phyloP scores from a whole-genome alignment of 306 rosid genomes.

The Prunus mume region DNA sequence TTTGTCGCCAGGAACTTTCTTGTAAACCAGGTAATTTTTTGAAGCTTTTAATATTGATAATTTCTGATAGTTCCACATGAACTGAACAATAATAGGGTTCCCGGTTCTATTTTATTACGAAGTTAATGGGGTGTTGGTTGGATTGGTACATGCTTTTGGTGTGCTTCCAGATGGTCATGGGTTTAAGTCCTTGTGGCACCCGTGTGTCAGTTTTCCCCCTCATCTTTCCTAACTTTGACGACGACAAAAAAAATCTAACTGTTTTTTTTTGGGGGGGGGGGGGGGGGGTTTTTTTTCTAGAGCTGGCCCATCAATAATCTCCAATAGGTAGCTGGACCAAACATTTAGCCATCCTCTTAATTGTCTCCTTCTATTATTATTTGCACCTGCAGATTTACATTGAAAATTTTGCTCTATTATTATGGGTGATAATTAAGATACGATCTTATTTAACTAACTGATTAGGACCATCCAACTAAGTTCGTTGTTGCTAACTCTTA shows the following conservation, averaged over 20 bases:
- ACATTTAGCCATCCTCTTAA: not conserved
- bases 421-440: not conserved
- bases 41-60: not conserved
- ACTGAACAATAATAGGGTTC: too few species aligned
- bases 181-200: rapidly evolving
- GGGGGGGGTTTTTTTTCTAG: not conserved
- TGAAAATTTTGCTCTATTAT: not conserved
- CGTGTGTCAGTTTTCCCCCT: too few species aligned
- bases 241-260: not conserved
- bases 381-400: not conserved
- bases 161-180: too few species aligned
- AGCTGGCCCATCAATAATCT: not conserved
- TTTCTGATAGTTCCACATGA: not conserved
- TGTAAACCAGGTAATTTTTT: not conserved
- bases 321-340: not conserved
- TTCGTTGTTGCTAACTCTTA: slow-evolving; percentile 10
- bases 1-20: not conserved
- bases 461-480: slow-evolving; percentile 38
- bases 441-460: slow-evolving; percentile 13
- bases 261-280: not conserved
- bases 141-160: too few species aligned
- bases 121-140: not conserved
- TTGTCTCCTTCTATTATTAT: not conserved
- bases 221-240: too few species aligned
- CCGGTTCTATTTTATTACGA: too few species aligned